Evolutionary conservation across 2,329 filamentous ascomycete genomes (phyloP).

Genomic region (Scytalidium sp.): DNA sequence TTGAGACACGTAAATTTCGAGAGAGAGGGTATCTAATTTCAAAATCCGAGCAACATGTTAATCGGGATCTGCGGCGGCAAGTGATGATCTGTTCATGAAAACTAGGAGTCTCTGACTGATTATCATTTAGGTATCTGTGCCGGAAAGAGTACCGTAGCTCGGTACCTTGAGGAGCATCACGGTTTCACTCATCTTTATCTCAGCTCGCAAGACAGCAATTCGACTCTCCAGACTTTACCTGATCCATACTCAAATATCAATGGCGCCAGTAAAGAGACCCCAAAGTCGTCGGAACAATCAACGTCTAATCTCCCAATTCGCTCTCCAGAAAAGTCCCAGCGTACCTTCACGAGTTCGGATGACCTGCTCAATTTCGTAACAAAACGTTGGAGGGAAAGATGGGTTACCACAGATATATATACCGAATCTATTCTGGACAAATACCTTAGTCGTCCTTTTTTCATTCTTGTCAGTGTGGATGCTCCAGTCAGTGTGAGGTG

Average conservation of each 20-base stretch:
- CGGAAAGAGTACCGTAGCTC: slow-evolving; percentile 85
- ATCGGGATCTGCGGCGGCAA: slow-evolving; percentile 74
- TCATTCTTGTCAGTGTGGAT: slow-evolving; percentile 88
- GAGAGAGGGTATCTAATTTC: too few species aligned
- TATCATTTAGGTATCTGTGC: slow-evolving; percentile 73
- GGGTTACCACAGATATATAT: slow-evolving; percentile 82
- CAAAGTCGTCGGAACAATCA: not conserved
- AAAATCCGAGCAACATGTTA: slow-evolving; percentile 64
- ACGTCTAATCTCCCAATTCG: not conserved
- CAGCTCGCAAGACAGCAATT: slow-evolving; percentile 14
- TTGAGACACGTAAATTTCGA: too few species aligned
- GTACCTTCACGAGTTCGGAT: slow-evolving; percentile 59
- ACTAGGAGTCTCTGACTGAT: not conserved
- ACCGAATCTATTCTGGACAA: slow-evolving; percentile 70
- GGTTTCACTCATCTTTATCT: slow-evolving; percentile 75
- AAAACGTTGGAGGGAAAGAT: slow-evolving; percentile 75
- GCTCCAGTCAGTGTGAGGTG: slow-evolving; percentile 83
- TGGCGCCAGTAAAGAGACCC: not conserved
- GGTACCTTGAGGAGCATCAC: slow-evolving; percentile 82
- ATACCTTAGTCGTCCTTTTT: slow-evolving; percentile 80
- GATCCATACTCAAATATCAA: not conserved
- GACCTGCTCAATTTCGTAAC: slow-evolving; percentile 83
- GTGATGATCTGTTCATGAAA: slow-evolving; percentile 14
- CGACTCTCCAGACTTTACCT: not conserved
- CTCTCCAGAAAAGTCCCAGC: slow-evolving; percentile 3